These are phyloP conservation scores for Scolecobasidium constrictum DNA, from an alignment of 2,329 filamentous ascomycete species.

Conservation along the genomic window DNA sequence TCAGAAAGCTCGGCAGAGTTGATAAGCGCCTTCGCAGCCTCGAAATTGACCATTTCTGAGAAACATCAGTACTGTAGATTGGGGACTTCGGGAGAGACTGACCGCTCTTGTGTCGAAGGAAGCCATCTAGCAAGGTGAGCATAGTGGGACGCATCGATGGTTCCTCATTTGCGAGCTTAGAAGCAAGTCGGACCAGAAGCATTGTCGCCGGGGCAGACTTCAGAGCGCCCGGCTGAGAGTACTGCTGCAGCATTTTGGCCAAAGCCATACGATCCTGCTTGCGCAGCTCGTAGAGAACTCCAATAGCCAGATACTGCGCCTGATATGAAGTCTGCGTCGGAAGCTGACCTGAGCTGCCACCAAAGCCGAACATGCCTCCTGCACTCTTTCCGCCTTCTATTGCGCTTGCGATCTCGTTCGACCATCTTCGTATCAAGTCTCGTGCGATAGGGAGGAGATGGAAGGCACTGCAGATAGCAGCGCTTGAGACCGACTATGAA, in stretches of 20 bases:
- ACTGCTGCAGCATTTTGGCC: conserved; percentile 99
- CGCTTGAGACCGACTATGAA: conserved; percentile 95
- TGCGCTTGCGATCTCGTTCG: conserved; percentile 96
- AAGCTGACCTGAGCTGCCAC: conserved; percentile 58
- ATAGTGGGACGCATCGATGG: conserved; percentile 81
- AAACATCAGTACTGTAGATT: too few species aligned
- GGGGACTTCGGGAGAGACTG: too few species aligned
- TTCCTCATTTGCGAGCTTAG: conserved; percentile 91
- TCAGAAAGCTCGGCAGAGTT: conserved; percentile 90
- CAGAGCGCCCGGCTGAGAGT: conserved; percentile 78
- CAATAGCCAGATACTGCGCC: conserved; percentile 97
- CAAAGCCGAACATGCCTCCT: conserved; percentile 83
- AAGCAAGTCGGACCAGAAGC: conserved; percentile 83
- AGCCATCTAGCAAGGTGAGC: conserved; percentile 93
- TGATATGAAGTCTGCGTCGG: conserved; percentile 46
- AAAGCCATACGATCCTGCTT: conserved; percentile 95
- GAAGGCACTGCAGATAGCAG: conserved; percentile 91
- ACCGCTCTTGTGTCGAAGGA: conserved; percentile 89
- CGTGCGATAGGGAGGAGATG: conserved; percentile 92
- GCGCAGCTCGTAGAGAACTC: conserved; percentile 94
- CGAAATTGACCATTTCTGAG: conserved; percentile 99
- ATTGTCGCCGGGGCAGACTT: conserved; percentile 92
- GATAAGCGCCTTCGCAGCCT: conserved; percentile 96
- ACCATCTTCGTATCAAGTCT: conserved; percentile 94
- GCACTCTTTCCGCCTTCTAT: conserved; percentile 83